phyloP scores from a whole-genome alignment of 2,329 filamentous ascomycete genomes.

The Phyllosticta citrichinensis region DNA sequence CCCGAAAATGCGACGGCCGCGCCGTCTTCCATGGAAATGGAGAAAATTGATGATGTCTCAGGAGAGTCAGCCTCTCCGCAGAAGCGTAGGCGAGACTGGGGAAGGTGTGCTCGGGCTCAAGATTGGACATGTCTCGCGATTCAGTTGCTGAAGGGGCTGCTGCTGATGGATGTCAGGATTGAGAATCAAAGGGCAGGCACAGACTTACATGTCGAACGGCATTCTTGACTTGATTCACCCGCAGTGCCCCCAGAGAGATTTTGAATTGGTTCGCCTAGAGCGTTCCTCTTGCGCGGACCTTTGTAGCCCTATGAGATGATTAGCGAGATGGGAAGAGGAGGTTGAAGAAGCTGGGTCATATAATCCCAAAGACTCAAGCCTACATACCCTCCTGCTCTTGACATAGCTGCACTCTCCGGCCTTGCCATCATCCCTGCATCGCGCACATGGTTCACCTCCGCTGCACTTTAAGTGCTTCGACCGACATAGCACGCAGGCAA shows the following conservation, averaged over 20 bases:
- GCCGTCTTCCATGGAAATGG: neutral
- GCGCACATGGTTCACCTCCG: constrained; percentile 38
- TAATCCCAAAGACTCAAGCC: neutral
- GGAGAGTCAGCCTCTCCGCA: neutral
- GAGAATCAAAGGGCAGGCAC: neutral
- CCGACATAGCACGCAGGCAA: constrained; percentile 44
- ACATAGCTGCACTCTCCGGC: constrained; percentile 38
- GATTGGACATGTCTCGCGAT: neutral
- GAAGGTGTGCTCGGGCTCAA: neutral
- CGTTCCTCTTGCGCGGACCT: constrained; percentile 7
- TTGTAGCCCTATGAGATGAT: constrained; percentile 6
- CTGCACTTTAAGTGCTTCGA: constrained; percentile 45
- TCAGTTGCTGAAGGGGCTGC: neutral
- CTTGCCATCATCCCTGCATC: constrained; percentile 35
- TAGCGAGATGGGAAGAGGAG: neutral
- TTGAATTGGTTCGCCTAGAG: neutral
- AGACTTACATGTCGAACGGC: neutral
- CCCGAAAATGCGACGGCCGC: neutral
- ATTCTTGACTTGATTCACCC: neutral
- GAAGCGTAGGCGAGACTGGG: neutral
- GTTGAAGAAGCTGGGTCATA: too few species aligned
- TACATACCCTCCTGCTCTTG: constrained; percentile 36
- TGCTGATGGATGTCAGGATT: neutral
- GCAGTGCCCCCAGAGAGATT: neutral
- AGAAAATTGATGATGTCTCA: neutral